phyloP scores from a whole-genome alignment of 306 rosid species.

The Malus orientalis region DNA sequence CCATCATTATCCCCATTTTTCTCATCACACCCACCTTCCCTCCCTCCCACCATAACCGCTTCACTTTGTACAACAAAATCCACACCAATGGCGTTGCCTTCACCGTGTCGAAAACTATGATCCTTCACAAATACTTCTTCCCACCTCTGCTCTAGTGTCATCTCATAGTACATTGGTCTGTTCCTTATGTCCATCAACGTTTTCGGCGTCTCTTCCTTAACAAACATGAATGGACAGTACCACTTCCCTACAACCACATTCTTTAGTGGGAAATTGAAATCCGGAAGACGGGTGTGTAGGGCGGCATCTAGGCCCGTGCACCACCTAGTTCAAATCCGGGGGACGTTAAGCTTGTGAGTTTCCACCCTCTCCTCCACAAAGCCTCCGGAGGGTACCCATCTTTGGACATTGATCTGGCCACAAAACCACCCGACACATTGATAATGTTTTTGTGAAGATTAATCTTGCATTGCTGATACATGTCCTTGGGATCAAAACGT shows the following conservation, averaged over 20 bases:
- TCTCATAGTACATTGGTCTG: conserved; percentile 24
- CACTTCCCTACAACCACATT: conserved; percentile 36
- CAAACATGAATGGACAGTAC: conserved; percentile 38
- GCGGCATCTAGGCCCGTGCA: conserved; percentile 26
- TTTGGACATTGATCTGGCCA: conserved; percentile 19
- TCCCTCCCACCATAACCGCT: conserved; percentile 16
- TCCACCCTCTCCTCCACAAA: conserved; percentile 30
- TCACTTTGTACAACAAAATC: conserved; percentile 17
- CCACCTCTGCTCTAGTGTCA: conserved; percentile 38
- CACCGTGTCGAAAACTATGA: background rate
- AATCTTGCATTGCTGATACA: conserved; percentile 21
- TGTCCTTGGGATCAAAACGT: conserved; percentile 23
- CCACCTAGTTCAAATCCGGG: conserved; percentile 19
- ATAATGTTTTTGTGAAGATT: conserved; percentile 2
- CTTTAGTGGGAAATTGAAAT: conserved; percentile 13
- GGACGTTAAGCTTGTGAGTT: background rate
- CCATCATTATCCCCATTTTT: conserved; percentile 16
- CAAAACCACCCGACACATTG: conserved; percentile 19
- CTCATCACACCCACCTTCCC: conserved; percentile 12
- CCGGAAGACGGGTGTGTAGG: conserved; percentile 26
- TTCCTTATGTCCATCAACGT: background rate
- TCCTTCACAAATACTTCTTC: conserved; percentile 20
- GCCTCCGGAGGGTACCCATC: conserved; percentile 34
- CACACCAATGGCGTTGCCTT: conserved; percentile 7
- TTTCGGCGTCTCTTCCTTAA: conserved; percentile 21